A percentile compares a stretch with the other conserved stretches of the same genome.
Conservation (phyloP, 331 rosid species). For the Pyrus hybrid region DNA sequence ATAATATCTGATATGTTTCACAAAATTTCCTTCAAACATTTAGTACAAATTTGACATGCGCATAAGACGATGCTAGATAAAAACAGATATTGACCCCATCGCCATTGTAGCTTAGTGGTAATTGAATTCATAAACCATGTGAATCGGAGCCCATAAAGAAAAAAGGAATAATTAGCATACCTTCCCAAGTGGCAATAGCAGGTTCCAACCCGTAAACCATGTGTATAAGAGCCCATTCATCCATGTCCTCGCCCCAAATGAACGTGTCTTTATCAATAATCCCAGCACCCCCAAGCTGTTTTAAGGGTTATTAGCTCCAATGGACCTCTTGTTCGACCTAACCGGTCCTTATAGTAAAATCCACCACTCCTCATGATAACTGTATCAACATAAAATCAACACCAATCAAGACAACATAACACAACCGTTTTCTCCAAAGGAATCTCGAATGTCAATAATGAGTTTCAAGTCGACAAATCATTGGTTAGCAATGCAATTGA, state of each 20-base stretch:
- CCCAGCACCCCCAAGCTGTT: slow-evolving; percentile 94
- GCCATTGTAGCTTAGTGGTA: background rate
- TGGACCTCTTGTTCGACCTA: slow-evolving; percentile 87
- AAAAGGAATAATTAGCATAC: slow-evolving; percentile 19
- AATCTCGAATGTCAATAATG: background rate
- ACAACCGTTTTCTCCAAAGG: background rate
- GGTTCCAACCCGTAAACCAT: slow-evolving; percentile 95
- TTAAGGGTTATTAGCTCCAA: slow-evolving; percentile 63
- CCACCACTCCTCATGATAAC: slow-evolving; percentile 88
- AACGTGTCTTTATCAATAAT: slow-evolving; percentile 86
- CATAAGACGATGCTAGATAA: background rate
- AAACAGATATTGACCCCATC: background rate
- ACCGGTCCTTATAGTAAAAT: slow-evolving; percentile 78
- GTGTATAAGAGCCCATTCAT: slow-evolving; percentile 92
- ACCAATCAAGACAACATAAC: background rate
- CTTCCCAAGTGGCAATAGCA: slow-evolving; percentile 98
- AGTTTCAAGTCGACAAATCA: background rate
- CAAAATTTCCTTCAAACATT: background rate
- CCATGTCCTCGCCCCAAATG: slow-evolving; percentile 99
- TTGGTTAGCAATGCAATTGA: background rate
- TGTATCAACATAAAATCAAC: slow-evolving; percentile 16
- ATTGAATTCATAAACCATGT: too few relatives aligned
- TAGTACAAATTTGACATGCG: background rate
- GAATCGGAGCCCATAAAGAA: too few relatives aligned
- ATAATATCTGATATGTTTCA: too few relatives aligned